These are phyloP conservation scores for Zygosaccharomyces pseudobailii DNA, from an alignment of 1,139 yeast genomes.

Conservation along the genomic window DNA sequence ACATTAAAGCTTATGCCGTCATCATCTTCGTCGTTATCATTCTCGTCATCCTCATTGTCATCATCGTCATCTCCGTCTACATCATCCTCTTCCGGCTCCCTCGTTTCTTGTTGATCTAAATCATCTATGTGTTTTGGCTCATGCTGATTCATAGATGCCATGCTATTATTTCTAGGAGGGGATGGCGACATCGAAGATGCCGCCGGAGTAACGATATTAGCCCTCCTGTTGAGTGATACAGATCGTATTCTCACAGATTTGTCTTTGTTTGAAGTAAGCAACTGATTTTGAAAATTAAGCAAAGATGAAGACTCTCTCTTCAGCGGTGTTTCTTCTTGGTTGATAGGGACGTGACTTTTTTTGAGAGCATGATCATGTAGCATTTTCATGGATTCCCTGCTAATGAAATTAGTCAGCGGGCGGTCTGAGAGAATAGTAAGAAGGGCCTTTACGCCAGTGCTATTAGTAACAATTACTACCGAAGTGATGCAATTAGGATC, in stretches of 20 bases:
- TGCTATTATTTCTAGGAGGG: conserved; percentile 2
- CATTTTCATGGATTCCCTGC: conserved; percentile 30
- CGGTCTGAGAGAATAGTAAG: conserved; percentile 33
- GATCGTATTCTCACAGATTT: conserved; percentile 31
- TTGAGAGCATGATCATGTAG: conserved; percentile 17
- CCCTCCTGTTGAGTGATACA: conserved; percentile 21
- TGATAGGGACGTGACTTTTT: conserved; percentile 9
- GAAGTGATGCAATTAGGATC: conserved; percentile 18
- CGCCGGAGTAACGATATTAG: conserved; percentile 10
- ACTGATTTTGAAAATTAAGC: conserved; percentile 27
- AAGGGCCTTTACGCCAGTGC: conserved; percentile 34
- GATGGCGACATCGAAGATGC: conserved; percentile 4
- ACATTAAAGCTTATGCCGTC: conserved; percentile 33
- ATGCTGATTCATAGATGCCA: conserved; percentile 1
- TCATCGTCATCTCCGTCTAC: conserved; percentile 21
- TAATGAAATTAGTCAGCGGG: conserved; percentile 29
- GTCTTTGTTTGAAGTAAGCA: conserved; percentile 33
- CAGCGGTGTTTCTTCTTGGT: conserved; percentile 23
- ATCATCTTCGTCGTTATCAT: conserved; percentile 24
- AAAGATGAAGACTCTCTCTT: conserved; percentile 31
- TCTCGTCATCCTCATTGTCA: conserved; percentile 23
- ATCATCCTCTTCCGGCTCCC: conserved; percentile 13
- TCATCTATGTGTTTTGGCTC: conserved; percentile 7
- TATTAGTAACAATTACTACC: conserved; percentile 30
- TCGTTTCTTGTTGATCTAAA: conserved; percentile 6